A percentile compares a stretch with the other conserved stretches of the same genome.
These are phyloP conservation scores for Oidiodendron maius DNA, from an alignment of 495 filamentous ascomycete species.

Conservation along the genomic window DNA sequence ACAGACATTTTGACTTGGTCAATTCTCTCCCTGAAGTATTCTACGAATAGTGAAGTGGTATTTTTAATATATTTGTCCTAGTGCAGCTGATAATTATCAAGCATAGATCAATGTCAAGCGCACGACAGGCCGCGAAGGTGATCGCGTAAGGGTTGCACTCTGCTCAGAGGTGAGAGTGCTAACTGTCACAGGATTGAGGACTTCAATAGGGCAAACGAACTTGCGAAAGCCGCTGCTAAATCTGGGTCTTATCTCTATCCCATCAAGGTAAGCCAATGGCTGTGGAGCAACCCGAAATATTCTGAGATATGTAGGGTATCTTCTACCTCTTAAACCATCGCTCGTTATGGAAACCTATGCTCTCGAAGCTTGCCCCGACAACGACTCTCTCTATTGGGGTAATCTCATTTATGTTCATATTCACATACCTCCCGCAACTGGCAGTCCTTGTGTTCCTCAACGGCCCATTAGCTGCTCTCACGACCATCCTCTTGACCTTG, in stretches of 20 bases:
- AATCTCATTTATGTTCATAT: conserved; percentile 62
- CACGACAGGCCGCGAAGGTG: too few species aligned
- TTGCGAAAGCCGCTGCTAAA: conserved; percentile 56
- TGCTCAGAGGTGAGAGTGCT: not conserved
- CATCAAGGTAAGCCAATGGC: conserved; percentile 52
- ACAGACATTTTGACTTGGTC: too few species aligned
- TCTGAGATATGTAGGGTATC: conserved; percentile 52
- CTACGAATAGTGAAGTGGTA: too few species aligned
- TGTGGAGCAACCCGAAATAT: not conserved
- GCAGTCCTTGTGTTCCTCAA: conserved; percentile 76
- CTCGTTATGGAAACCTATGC: conserved; percentile 62
- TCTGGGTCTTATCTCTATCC: conserved; percentile 84
- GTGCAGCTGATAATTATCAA: too few species aligned
- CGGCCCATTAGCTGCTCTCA: conserved; percentile 76
- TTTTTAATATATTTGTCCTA: too few species aligned
- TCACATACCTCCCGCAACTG: conserved; percentile 87
- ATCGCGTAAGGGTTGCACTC: conserved; percentile 34
- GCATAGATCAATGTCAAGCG: too few species aligned
- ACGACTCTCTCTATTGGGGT: conserved; percentile 54
- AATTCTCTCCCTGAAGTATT: too few species aligned
- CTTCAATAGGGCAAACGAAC: conserved; percentile 42
- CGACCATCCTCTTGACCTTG: conserved; percentile 70
- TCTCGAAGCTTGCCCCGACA: conserved; percentile 61
- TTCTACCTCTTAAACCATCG: conserved; percentile 67
- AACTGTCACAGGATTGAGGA: conserved; percentile 43